Base-by-base conservation (phyloP, 2,329 filamentous ascomycete species). In the Clonostachys rosea region DNA sequence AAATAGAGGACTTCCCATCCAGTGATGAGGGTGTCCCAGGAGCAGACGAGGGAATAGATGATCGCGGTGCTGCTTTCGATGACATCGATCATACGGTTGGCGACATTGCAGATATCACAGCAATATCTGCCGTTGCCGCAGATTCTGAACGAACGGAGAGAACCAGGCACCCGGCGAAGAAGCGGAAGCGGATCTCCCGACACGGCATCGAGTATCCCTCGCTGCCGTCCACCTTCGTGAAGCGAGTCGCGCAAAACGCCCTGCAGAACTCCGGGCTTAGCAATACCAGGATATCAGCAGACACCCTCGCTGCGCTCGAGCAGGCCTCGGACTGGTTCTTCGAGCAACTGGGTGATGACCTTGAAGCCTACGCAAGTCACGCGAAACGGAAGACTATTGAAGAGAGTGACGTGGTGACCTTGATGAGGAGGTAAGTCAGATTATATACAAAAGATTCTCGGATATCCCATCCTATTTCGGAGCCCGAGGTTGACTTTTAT, bases 281-380 rank as follows among this genome's bases (percentile, higher is more conserved):
- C 55, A 89, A 86, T 55, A 71, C 80, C 6, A 88, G 85, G 54
- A 79, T 95, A 42, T 83, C 77, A 48, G 82, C 86, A 42, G 88
- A 94, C 45, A 84, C 87, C 2, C 69, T 95, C 36, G 77, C 79
- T 33, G 85, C 86, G 5, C 81, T 96, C 46, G 83, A 86, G 58
- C 85, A 90, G 61, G 89, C 90, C 1, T 88, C 88, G 4, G 89
- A 95, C 51, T 94, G 89, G 86, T 96, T 91, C 65, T 95, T 96
- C 62, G 89, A 95, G 67, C 91, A 96, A 64, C 72, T 88, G 3
- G 83, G 87, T 43, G 87, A 91, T 50, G 90, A 95, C 60, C 68
- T 96, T 47, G 80, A 81, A 12, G 85, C 84, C 3, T 96, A 91
- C 63, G 87, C 91, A 16, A 76, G 82, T 50, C 91, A 96, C 64